Base-by-base conservation (phyloP, 2,329 filamentous ascomycete species). In the Pseudocercospora cruenta region DNA sequence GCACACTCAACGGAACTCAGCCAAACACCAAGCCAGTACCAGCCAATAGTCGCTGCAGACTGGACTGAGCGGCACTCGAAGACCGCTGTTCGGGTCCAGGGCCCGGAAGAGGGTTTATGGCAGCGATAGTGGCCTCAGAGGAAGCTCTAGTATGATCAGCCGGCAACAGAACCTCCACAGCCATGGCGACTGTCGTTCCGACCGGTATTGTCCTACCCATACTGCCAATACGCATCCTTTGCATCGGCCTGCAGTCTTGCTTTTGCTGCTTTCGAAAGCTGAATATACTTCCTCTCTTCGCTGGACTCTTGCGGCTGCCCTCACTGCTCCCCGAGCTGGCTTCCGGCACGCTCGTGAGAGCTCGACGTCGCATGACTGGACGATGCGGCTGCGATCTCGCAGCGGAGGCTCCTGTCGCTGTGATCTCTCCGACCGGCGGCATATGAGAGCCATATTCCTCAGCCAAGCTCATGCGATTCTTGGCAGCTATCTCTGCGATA, bases 401-500 rank as follows among this genome's bases (percentile, higher is more conserved):
- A 7, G 53, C 47, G 10, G 62, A 62, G 3, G 71, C 63, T 19
- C 58, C 70, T 5, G 76, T 60, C 70, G 67, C 71, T 8, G 76
- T 75, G 68, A 88, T 87, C 74, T 88, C 86, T 45, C 86, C 86
- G 62, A 87, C 79, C 0, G 87, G 87, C 22, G 87, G 87, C 39
- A 88, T 82, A 75, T 89, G 87, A 51, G 86, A 86, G 36, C 82
- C 84, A 73, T 89, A 87, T 73, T 89, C 86, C 71, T 89, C 86
- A 9, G 87, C 86, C 66, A 89, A 77, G 70, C 86, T 88, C 72
- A 88, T 78, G 69, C 83, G 84, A 75, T 85, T 89, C 66, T 86
- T 81, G 3, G 87, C 87, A 70, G 86, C 87, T 66, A 89, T 88
- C 71, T 88, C 86, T 24, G 87, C 86, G 70, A 89, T 89, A 16